Evolutionary conservation across 2,329 filamentous ascomycete species (phyloP).

Genomic region (Talaromyces sp.): DNA sequence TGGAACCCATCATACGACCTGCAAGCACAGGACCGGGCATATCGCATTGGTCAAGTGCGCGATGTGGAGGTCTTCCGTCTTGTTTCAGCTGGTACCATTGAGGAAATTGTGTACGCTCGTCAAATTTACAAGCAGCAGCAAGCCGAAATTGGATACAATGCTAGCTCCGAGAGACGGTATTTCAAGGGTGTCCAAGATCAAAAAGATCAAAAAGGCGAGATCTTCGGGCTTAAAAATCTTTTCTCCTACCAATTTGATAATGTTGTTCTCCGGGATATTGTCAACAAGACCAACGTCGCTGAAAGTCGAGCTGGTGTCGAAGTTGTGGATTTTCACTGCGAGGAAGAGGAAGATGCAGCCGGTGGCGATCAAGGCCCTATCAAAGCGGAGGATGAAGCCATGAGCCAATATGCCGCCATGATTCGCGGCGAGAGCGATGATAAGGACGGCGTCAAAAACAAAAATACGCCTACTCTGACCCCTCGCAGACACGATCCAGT

Average conservation of each 20-base stretch:
- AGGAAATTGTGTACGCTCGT: conserved; percentile 94
- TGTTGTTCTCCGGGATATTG: conserved; percentile 86
- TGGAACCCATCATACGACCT: conserved; percentile 97
- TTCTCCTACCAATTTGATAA: conserved; percentile 80
- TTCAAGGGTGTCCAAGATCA: conserved; percentile 93
- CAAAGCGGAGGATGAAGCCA: conserved; percentile 65
- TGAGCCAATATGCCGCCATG: conserved; percentile 71
- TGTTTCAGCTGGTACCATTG: conserved; percentile 87
- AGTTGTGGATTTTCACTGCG: conserved; percentile 75
- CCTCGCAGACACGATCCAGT: conserved; percentile 70
- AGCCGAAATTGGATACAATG: conserved; percentile 95
- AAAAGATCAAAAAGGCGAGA: conserved; percentile 80
- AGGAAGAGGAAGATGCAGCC: conserved; percentile 60
- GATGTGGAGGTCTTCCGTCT: conserved; percentile 96
- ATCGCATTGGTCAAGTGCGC: conserved; percentile 88
- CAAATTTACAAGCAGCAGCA: conserved; percentile 99
- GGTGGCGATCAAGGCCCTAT: conserved; percentile 29
- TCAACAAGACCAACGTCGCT: conserved; percentile 97
- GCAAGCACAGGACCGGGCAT: conserved; percentile 94
- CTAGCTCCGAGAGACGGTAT: conserved; percentile 87
- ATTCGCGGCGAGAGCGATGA: conserved; percentile 50
- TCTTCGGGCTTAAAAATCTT: conserved; percentile 87
- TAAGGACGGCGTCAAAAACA: conserved; percentile 6
- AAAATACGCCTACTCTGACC: conserved; percentile 15
- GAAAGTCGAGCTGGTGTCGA: conserved; percentile 85